Base-by-base conservation (phyloP, 2,329 filamentous ascomycete genomes). In the Arthroderma sp. region DNA sequence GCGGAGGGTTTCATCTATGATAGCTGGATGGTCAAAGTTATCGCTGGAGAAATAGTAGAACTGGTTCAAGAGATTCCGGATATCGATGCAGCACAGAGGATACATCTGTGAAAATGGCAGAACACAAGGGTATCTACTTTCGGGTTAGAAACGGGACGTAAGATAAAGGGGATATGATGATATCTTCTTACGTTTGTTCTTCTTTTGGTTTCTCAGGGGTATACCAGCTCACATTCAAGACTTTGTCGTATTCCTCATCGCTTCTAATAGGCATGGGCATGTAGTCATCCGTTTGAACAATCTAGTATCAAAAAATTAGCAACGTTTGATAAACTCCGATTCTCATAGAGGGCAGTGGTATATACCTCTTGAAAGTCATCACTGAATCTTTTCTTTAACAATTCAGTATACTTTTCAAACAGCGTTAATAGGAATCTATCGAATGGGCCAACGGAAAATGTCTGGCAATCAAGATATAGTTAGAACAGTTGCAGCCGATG, bases 101-200 rank as follows among this genome's bases (percentile, higher is more conserved):
- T 98, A 98, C 93, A 98, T 98, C 66, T 97, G 91, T 11, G 91
- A 96, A 70, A 98, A 98, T 0, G 93, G 94, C 1, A 98, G 77
- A n/a, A 96, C 88, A 64, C 87, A 94, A 4, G 93, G 94, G 69
- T 95, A 95, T 11, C 87, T 91, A 61, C n/a, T 7, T 44, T 39
- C 4, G 2, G 9, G 53, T 62, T 56, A 57, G 58, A 47, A 21
- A 4, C 7, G 3, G 35, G 31, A 3, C 3, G 23, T 11, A 21
- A 19, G 8, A 9, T 41, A 55, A 23, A 58, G 53, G 43, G 47
- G 11, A 54, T 33, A 11, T 9, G 17, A 13, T 57, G 11, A 23
- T 6, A 25, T n/a, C 15, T 23, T 76, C 81, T 62, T 78, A 91
- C 81, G 79, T 84, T 65, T 95, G 80, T 63, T 93, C 83, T 60